Evolutionary conservation across 805 yeast genomes (phyloP), one percentile per base, ranked within the genome.

Genomic region (Zygosaccharomyces gambellarensis): DNA sequence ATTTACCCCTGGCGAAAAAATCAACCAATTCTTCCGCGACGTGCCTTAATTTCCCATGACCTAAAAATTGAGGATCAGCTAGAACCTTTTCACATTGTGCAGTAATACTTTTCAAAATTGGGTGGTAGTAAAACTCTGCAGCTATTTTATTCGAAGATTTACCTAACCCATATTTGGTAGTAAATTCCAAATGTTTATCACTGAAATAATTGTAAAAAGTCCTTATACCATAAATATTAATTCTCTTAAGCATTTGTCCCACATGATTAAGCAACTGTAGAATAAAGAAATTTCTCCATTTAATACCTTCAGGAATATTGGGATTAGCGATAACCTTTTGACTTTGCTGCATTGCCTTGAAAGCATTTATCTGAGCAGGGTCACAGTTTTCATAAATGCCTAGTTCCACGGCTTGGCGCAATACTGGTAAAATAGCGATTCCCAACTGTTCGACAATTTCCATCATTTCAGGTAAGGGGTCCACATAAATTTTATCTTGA

Each of bases 151-250:
- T 83, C 0, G 81, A 81, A 1, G 87, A 78, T 63, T 87, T 87
- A 36, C 80, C 79, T 46, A 72, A 65, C 40, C 72, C 75, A 59
- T 71, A 79, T 61, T 84, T 85, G 2, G 85, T 73, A 29, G 79
- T 73, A 60, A 80, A 78, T 62, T 82, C 83, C 19, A 66, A 66
- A 62, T 75, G 70, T 53, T 85, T 85, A 47, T 82, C 83, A 36
- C 65, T 59, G 61, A 83, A 83, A 63, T 85, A 86, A 5, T 76
- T 71, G 64, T 79, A 85, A 61, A 94, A 94, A 0, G 95, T 83
- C 41, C 77, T 68, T 6, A 92, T 71, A 0, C 99, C 98, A 65
- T 94, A 95, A 17, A 87, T 80, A 57, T 83, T 83, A 31, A 94
- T 70, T 49, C 90, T 64, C 59, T 82, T 72, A 23, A 82, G 66